Evolutionary conservation across 2,329 filamentous ascomycete species (phyloP), one percentile per base, ranked within the genome.

Genomic region (Xylariaceae sp.): DNA sequence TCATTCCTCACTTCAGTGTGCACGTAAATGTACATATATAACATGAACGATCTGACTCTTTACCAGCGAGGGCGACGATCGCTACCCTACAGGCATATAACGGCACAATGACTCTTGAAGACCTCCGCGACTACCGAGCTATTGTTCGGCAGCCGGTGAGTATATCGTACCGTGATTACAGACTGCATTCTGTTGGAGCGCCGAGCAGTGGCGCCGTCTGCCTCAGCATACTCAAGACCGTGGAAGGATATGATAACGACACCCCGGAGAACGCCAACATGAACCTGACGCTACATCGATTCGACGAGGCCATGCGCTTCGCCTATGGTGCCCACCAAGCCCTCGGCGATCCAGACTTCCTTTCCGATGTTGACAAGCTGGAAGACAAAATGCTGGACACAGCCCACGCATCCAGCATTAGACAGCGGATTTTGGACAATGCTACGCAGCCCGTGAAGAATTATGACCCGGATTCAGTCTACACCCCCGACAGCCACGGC

Each of bases 281-380:
- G 16, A 83, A 88, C 52, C 67, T 94, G 0, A 88, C 83, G 29
- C 84, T 83, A 1, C 93, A 97, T 64, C 79, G 87, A 12, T 76
- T 95, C 50, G 81, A 89, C 56, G 93, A 97, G 70, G 85, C 89
- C 11, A 88, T 95, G 68, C 79, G 89, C 17, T 97, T 95, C 61
- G 89, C 80, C 3, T 97, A 96, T 60, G 89, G 84, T 3, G 70
- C 85, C 53, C 81, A 89, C 43, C 74, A 81, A n/a, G 74, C 83
- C 19, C 76, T 97, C 0, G 91, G 89, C 4, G 93, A 97, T 61
- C 93, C 91, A 0, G 71, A 68, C 1, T 95, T 85, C 59, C 78
- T 94, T 3, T 51, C 71, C 1, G 78, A 78, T 22, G 68, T 91
- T 38, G 65, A 72, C 8, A 62, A 67, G 7, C 84, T 85, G 50